These are phyloP conservation scores for Trifolium dubium DNA, from an alignment of 306 rosid species.

Conservation along the genomic window DNA sequence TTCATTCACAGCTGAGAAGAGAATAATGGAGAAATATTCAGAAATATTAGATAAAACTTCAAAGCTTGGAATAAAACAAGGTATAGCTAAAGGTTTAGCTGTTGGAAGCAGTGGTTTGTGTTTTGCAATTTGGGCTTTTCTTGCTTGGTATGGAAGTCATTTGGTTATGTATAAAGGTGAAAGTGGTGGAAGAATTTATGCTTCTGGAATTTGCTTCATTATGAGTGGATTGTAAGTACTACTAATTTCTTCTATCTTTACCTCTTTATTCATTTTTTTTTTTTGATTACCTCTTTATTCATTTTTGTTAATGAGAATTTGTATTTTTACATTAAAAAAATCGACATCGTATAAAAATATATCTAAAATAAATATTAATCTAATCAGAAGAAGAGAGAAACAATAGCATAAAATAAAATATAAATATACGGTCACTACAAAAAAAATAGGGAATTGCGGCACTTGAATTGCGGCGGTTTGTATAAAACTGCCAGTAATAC, in stretches of 20 bases:
- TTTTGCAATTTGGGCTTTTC: slow-evolving; percentile 89
- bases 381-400: no score
- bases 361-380: no score
- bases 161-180: slow-evolving; percentile 88
- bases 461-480: no score
- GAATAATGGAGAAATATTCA: slow-evolving; percentile 65
- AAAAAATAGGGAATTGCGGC: no score
- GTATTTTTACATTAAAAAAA: no score
- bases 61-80: slow-evolving; percentile 84
- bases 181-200: slow-evolving; percentile 93
- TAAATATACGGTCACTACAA: no score
- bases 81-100: slow-evolving; percentile 86
- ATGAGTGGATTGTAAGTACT: slow-evolving; percentile 84
- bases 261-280: background rate
- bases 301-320: background rate
- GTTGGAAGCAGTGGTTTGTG: slow-evolving; percentile 85
- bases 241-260: background rate
- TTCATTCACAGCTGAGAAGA: slow-evolving; percentile 86
- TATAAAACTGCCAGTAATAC: no score
- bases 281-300: background rate
- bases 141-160: slow-evolving; percentile 97
- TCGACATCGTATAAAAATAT: no score
- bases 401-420: no score
- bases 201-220: slow-evolving; percentile 83
- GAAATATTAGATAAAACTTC: slow-evolving; percentile 64